These are phyloP conservation scores for Sugiyamaella paludigena DNA, from an alignment of 1,139 yeast species.

Conservation along the genomic window DNA sequence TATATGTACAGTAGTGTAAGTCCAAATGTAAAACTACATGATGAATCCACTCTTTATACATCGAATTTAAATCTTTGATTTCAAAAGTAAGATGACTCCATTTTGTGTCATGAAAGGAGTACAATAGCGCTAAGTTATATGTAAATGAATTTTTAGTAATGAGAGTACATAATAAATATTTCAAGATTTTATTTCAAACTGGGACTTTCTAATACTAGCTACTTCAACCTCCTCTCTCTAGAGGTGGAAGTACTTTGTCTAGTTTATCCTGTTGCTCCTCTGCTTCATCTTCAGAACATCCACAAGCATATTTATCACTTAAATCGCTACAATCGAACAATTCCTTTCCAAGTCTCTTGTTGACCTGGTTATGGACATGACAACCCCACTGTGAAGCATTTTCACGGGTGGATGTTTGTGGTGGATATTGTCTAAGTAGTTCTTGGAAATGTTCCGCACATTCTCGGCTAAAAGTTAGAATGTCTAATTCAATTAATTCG, in stretches of 20 bases:
- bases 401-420: constrained; percentile 73
- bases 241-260: neutral
- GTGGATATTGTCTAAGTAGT: constrained; percentile 70
- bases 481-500: neutral
- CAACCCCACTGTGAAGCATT: constrained; percentile 97
- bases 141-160: too few species aligned
- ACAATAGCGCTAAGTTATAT: too few species aligned
- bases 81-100: too few species aligned
- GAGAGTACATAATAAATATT: neutral
- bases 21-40: neutral
- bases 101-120: too few species aligned
- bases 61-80: neutral
- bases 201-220: neutral
- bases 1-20: neutral
- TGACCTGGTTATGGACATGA: constrained; percentile 84
- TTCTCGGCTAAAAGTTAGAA: constrained; percentile 47
- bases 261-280: neutral
- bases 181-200: neutral
- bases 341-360: constrained; percentile 64
- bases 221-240: constrained; percentile 17
- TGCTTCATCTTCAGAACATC: constrained; percentile 79
- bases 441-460: constrained; percentile 88
- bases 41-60: neutral
- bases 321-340: constrained; percentile 81
- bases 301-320: constrained; percentile 91